Conservation (phyloP, 805 yeast genomes). For the Novakomyces olei region DNA sequence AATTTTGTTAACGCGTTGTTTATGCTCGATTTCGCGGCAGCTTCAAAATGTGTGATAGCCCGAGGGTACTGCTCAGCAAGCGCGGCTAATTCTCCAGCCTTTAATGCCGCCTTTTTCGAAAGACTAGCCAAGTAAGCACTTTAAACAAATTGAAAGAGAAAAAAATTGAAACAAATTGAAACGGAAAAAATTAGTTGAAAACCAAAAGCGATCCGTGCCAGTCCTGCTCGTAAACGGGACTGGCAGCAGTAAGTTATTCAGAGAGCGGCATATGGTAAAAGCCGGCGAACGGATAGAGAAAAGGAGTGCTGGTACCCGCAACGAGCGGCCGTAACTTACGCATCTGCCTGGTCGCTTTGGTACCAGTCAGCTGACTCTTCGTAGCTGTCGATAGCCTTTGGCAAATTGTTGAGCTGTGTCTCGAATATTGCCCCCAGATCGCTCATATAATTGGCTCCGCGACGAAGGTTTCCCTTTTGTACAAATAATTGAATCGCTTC, state of each 20-base stretch:
- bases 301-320: no score
- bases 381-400: conserved; percentile 52
- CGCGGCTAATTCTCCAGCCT: conserved; percentile 77
- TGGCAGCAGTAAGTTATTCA: no score
- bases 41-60: conserved; percentile 60
- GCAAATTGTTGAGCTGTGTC: conserved; percentile 40
- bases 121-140: conserved; percentile 15
- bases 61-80: conserved; percentile 46
- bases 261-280: no score
- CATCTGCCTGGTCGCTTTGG: conserved; percentile 77
- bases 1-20: conserved; percentile 62
- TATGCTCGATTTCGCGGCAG: conserved; percentile 51
- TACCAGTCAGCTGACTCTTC: conserved; percentile 95
- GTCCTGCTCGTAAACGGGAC: no score
- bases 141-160: not conserved
- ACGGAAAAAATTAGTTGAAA: no score
- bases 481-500: conserved; percentile 70
- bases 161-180: not conserved
- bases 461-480: conserved; percentile 76
- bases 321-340: conserved; percentile 20
- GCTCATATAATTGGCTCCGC: conserved; percentile 85
- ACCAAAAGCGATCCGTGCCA: no score
- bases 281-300: no score
- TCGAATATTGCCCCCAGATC: conserved; percentile 81
- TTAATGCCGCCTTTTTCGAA: conserved; percentile 66